Base-by-base conservation (phyloP, 1,284 basidiomycete genomes). In the Pseudozyma hubeiensis region DNA sequence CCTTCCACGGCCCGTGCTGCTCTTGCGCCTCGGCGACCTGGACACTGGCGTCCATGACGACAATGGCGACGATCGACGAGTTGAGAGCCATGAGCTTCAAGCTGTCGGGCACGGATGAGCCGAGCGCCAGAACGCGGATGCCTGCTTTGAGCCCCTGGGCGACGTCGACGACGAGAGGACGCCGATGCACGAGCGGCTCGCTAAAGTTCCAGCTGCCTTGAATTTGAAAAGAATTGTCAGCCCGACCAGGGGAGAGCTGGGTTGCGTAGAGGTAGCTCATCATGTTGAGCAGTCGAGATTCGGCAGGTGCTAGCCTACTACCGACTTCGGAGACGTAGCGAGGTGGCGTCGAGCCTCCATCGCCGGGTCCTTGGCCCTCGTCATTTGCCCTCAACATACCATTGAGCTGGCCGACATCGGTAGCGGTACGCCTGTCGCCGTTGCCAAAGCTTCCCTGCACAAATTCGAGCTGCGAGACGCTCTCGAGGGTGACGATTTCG, bases 41-140 rank as follows among this genome's bases (percentile, higher is more conserved):
- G 17, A 41, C 55, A 10, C 43, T 30, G 31, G 9, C 19, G 8
- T 59, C 60, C 16, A 44, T 40, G 17, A 70, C 63, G 35, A 77
- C 62, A 31, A 84, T 58, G 5, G 73, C 94, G 7, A 97, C 92
- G 24, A 98, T 77, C 1, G 90, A 89, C 0, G 92, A 91, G 71
- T 94, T 93, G 46, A 98, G 86, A 0, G 93, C 93, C 4, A 89
- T 86, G 0, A 85, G 85, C 44, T 61, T 58, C 19, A 30, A 60
- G 39, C 40, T 53, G 47, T 72, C 70, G 6, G 69, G 73, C 10
- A 81, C 73, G 11, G 58, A 59, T 7, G 74, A 78, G 7, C 77
- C 75, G 10, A 64, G 37, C 6, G 71, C 57, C 34, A 84, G 55
- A 16, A 81, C 57, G 10, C 69, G 65, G 13, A 81, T 61, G 92